Evolutionary conservation across 2,329 filamentous ascomycete genomes (phyloP), one percentile per base, ranked within the genome.

Genomic region (Colletotrichum lindemuthianum): DNA sequence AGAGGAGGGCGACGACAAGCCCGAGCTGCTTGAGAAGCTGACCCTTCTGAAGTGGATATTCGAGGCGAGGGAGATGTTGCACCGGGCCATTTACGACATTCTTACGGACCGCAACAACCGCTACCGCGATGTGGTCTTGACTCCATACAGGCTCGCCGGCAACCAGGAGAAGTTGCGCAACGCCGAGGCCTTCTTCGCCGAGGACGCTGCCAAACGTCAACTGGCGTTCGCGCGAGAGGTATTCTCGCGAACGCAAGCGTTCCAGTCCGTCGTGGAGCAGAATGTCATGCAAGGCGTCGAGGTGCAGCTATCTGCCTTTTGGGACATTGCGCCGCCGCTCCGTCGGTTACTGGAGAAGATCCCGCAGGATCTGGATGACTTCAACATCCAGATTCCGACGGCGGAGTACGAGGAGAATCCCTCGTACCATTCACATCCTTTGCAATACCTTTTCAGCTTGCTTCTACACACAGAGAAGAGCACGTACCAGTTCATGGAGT

Each of bases 31-130:
- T 2, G 96, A 99, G 77, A 97, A 97, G 77, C 84, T 99, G 11
- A 98, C 95, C 0, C 86, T 97, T 51, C 84, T 98, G 12, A 99
- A 98, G 73, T 98, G 96, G 94, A 88, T 98, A 8, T 98, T 97
- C 71, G 96, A 99, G 75, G 91, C 92, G 1, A 89, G 94, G n/a
- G 96, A 99, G 77, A 85, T 87, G 50, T 83, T 98, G 8, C 90
- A 98, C 78, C 89, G 92, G 47, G 91, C 93, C 71, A 86, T 95
- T 57, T 97, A 93, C 73, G 92, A 96, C 70, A 81, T 98, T 10
- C 86, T 97, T 39, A 90, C 89, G 16, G 92, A 94, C 74, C 91
- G 94, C 55, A 96, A 97, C 72, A 87, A 93, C 63, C 90, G 92
- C 39, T 98, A 97, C 76, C 89, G 91, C 69, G 88, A 91, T 59